A percentile compares a stretch with the other conserved stretches of the same genome.
Conservation (phyloP, 352 stramenopile genomes). For the Pythium pectinolyticum region DNA sequence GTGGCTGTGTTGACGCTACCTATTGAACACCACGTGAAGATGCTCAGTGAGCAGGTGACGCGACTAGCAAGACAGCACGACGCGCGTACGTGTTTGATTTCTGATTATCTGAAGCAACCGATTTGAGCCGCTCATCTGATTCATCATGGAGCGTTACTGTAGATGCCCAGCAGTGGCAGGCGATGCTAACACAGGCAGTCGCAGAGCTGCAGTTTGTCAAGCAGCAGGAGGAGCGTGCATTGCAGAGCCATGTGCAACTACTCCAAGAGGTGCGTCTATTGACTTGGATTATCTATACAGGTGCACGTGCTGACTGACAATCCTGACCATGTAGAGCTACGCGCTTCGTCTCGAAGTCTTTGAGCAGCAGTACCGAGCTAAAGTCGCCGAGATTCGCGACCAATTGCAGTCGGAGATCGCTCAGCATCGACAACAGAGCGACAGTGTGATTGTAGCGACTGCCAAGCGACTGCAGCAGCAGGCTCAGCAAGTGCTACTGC, state of each 20-base stretch:
- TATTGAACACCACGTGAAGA: slow-evolving; percentile 51
- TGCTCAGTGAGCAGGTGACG: slow-evolving; percentile 51
- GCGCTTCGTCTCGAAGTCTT: slow-evolving; percentile 56
- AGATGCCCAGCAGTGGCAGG: slow-evolving; percentile 48
- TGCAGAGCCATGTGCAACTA: slow-evolving; percentile 46
- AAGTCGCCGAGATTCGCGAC: slow-evolving; percentile 52
- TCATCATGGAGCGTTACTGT: too few species aligned
- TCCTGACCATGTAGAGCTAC: slow-evolving; percentile 35
- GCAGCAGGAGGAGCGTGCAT: slow-evolving; percentile 44
- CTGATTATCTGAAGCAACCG: not conserved
- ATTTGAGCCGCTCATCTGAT: too few species aligned
- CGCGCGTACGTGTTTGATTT: slow-evolving; percentile 31
- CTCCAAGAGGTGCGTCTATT: slow-evolving; percentile 49
- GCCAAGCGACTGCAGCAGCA: slow-evolving; percentile 53
- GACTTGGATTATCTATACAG: not conserved
- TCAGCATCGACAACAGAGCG: slow-evolving; percentile 40
- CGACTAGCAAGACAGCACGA: slow-evolving; percentile 42
- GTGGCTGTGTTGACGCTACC: slow-evolving; percentile 26
- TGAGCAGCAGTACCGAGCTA: slow-evolving; percentile 59
- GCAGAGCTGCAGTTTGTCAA: slow-evolving; percentile 58
- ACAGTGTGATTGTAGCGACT: slow-evolving; percentile 37
- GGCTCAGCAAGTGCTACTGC: slow-evolving; percentile 32
- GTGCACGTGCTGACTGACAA: not conserved
- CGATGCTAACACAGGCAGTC: slow-evolving; percentile 48
- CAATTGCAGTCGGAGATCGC: slow-evolving; percentile 53